Evolutionary conservation across 768 basidiomycete species (phyloP).

Genomic region (Pholiota microspora): DNA sequence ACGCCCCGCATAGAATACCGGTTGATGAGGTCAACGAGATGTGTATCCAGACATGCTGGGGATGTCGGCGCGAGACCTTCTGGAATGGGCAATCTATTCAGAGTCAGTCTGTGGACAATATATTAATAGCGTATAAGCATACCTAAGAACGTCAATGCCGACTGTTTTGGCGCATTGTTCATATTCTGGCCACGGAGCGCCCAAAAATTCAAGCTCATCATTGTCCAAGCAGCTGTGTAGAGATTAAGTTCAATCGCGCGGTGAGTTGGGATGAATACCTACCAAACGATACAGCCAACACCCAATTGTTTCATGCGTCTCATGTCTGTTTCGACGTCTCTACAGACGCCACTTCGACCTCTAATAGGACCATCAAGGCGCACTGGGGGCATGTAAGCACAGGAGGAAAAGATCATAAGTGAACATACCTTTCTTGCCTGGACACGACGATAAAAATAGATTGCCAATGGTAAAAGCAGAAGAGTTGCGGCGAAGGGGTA

Average conservation of each 20-base stretch:
- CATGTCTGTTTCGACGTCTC: slow-evolving; percentile 79
- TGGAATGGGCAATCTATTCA: slow-evolving; percentile 74
- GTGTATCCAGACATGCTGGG: slow-evolving; percentile 54
- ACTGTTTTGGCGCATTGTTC: slow-evolving; percentile 52
- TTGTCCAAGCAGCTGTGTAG: slow-evolving; percentile 76
- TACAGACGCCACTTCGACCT: slow-evolving; percentile 79
- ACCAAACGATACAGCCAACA: slow-evolving; percentile 85
- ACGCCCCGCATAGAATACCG: slow-evolving; percentile 72
- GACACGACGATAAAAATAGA: slow-evolving; percentile 85
- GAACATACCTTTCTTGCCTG: slow-evolving; percentile 82
- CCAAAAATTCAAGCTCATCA: slow-evolving; percentile 78
- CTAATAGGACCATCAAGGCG: slow-evolving; percentile 72
- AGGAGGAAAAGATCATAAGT: background rate
- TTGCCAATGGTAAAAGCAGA: slow-evolving; percentile 63
- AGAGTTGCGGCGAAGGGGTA: background rate
- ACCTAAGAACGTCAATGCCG: slow-evolving; percentile 83
- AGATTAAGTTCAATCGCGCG: slow-evolving; percentile 3
- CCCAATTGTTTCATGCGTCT: slow-evolving; percentile 70
- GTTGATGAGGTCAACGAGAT: slow-evolving; percentile 64
- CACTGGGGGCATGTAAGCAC: slow-evolving; percentile 36
- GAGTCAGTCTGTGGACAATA: background rate
- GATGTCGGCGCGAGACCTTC: slow-evolving; percentile 83
- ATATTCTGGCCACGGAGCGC: slow-evolving; percentile 86
- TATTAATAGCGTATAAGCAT: slow-evolving; percentile 14
- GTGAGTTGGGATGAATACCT: slow-evolving; percentile 18